Evolutionary conservation across 768 basidiomycete genomes (phyloP), one percentile per base, ranked within the genome.

Genomic region (Pulveroboletus frians): DNA sequence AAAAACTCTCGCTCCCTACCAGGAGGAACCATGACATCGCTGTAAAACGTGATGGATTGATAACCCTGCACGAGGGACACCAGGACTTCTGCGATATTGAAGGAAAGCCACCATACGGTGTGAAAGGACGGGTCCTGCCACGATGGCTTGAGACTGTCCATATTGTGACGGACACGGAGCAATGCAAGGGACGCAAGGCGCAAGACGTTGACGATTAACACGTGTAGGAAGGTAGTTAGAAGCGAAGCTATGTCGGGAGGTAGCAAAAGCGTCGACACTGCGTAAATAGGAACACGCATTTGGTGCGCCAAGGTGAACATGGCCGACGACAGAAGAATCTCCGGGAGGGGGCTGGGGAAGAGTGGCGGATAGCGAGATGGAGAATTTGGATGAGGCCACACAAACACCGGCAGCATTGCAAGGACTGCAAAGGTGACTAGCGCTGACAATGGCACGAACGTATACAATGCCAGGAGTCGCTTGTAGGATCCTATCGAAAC

Each of bases 61-160:
- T 88, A 92, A 9, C 85, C 86, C 62, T 90, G 88, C 46, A 71
- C 69, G 44, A 90, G 73, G 5, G 80, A 78, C 1, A 81, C 79
- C 18, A 76, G 54, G 5, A 83, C 83, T 55, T 88, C 89, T 4
- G 81, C 83, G 7, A 77, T 67, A 11, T 85, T 84, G 2, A 91
- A 71, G 2, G 84, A 83, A 32, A 88, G 68, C 83, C 83, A 88
- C 87, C 88, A 90, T 4, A 85, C 78, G 27, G 79, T 74, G 18
- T 68, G 63, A 69, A 92, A 92, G 4, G 79, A 77, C 1, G 70
- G 59, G 53, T 82, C 73, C 47, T 65, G 69, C 73, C 78, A 83
- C 8, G 77, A 80, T 36, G 83, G 76, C 29, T 65, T 69, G 42
- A 72, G 62, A 51, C 61, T 60, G 26, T 60, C 57, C 58, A 72